These are phyloP conservation scores for Linnemannia elongata DNA, from an alignment of 192 early-diverging fungal genomes.

Conservation along the genomic window DNA sequence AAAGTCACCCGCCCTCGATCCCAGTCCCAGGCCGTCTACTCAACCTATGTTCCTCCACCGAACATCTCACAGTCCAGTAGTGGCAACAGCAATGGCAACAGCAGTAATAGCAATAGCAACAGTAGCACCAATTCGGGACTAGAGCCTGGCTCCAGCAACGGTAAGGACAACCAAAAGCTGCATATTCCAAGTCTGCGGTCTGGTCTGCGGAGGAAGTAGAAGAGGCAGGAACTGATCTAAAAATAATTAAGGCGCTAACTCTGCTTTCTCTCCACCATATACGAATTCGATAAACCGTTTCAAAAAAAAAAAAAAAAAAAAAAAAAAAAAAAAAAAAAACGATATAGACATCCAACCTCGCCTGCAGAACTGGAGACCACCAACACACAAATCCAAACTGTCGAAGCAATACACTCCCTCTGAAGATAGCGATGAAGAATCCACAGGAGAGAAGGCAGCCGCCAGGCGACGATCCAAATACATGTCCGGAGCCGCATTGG, in stretches of 20 bases:
- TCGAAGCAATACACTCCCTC: constrained; percentile 54
- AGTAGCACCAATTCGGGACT: neutral
- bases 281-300: neutral
- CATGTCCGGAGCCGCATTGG: constrained; percentile 35
- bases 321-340: neutral
- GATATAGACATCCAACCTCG: constrained; percentile 31
- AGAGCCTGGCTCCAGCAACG: neutral
- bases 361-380: constrained; percentile 45
- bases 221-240: neutral
- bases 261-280: neutral
- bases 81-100: neutral
- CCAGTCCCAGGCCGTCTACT: constrained; percentile 40
- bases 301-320: neutral
- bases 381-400: constrained; percentile 45
- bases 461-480: constrained; percentile 24
- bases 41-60: constrained; percentile 33
- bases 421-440: constrained; percentile 43
- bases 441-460: neutral
- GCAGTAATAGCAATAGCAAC: neutral
- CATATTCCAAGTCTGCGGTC: neutral
- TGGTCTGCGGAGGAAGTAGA: no score
- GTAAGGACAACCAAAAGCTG: neutral
- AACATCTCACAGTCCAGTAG: neutral
- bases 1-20: constrained; percentile 32
- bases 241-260: neutral